Conservation (phyloP, 305 asterid genomes). For the Fraxinus xanthoxyloides region DNA sequence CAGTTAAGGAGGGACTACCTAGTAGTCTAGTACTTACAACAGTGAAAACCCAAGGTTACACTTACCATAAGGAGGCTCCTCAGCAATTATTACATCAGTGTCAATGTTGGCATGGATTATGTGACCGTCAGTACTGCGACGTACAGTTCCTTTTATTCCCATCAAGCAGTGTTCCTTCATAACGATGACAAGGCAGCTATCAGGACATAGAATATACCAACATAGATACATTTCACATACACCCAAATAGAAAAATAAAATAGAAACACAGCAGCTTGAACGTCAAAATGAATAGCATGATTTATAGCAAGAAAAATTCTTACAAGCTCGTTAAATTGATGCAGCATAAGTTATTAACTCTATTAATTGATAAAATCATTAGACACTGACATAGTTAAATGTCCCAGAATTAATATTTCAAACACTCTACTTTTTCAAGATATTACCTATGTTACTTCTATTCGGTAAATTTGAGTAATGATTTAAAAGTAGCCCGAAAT, state of each 20-base stretch:
- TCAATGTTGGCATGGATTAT: slow-evolving; percentile 99
- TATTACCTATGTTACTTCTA: not conserved
- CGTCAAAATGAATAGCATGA: not conserved
- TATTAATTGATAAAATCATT: not conserved
- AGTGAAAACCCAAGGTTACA: slow-evolving; percentile 16
- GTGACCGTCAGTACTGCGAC: slow-evolving; percentile 99
- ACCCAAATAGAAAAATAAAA: not conserved
- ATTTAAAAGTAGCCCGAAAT: not conserved
- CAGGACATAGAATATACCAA: slow-evolving; percentile 22
- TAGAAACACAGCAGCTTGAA: not conserved
- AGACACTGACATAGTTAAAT: not conserved
- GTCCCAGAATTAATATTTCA: not conserved
- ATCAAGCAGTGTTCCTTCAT: slow-evolving; percentile 94
- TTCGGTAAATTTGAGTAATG: not conserved
- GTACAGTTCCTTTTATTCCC: slow-evolving; percentile 99
- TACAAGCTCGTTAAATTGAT: not conserved
- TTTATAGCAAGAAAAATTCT: not conserved
- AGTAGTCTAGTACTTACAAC: no score
- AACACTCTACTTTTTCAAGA: not conserved
- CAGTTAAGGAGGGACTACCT: no score
- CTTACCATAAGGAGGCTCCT: slow-evolving; percentile 98
- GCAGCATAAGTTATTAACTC: not conserved
- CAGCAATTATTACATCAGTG: slow-evolving; percentile 98
- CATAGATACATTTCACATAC: slow-evolving; percentile 1
- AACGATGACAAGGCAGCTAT: slow-evolving; percentile 23